Evolutionary conservation across 208 protist species (phyloP), one percentile per base, ranked within the genome.

Genomic region (Leishmania braziliensis): DNA sequence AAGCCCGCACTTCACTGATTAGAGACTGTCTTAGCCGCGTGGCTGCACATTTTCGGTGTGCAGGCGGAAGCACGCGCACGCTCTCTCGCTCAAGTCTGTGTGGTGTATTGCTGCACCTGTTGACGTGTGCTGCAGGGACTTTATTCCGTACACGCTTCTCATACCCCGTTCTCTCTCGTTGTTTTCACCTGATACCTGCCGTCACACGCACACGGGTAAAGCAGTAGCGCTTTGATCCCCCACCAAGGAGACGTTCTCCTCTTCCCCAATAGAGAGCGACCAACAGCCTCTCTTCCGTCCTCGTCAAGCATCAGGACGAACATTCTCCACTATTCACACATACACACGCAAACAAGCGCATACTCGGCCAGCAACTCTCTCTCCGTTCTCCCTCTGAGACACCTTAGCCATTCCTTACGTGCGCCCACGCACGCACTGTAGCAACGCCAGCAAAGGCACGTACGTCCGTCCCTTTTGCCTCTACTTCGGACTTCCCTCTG

Each of bases 171-270:
- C n/a, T 39, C 60, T 66, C n/a, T 39, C 60, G 36, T 39, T 66
- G n/a, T 36, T 66, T 26, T 29, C 12, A n/a, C 60, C 10, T 12
- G 29, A n/a, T 36, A 66, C 60, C 18, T n/a, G 60, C n/a, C 60
- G 60, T 66, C n/a, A 26, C 60, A 72, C 65, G 56, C 50, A 23
- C 50, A 73, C 65, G 54, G 36, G n/a, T 66, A 66, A 66, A 66
- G 29, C 60, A 66, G 23, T 66, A 26, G n/a, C 60, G 36, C 60
- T n/a, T 26, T 66, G 60, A 66, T 66, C n/a, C 60, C 60, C 29
- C 60, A 36, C 36, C 60, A 66, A 23, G 36, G 60, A n/a, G 26
- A 39, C n/a, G 29, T 29, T 66, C 60, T 33, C 60, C n/a, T 36
- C n/a, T 6, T 62, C 56, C 23, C 56, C 23, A 26, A 29, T 26